phyloP scores from a whole-genome alignment of 192 early-diverging fungal genomes.

The Backusella liffmaniae region DNA sequence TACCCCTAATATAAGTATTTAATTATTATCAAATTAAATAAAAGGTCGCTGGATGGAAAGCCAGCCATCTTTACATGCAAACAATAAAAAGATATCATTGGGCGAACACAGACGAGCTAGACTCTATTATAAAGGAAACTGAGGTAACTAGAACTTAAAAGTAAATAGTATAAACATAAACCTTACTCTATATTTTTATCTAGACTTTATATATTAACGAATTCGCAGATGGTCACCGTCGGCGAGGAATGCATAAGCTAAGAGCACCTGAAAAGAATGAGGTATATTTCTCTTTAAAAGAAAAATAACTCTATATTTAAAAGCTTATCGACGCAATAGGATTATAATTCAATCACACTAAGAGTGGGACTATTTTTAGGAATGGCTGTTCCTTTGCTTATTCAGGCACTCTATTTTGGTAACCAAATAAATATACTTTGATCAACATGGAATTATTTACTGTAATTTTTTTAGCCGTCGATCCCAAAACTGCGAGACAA shows the following conservation, averaged over 20 bases:
- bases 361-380: conserved; percentile 65
- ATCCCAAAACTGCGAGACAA: conserved; percentile 8
- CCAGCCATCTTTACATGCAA: conserved; percentile 43
- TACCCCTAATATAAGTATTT: not conserved
- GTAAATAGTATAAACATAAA: not conserved
- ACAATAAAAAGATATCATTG: conserved; percentile 60
- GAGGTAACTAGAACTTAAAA: conserved; percentile 40
- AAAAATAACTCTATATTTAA: not conserved
- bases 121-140: conserved; percentile 57
- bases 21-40: conserved; percentile 12
- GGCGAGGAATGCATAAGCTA: conserved; percentile 67
- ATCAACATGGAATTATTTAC: not conserved
- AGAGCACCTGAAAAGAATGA: conserved; percentile 48
- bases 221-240: conserved; percentile 65
- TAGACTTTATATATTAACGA: conserved; percentile 58
- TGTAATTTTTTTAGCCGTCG: not conserved
- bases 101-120: conserved; percentile 49
- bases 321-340: not conserved
- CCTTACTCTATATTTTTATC: not conserved
- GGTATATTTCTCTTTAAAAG: conserved; percentile 10
- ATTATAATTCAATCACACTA: conserved; percentile 32
- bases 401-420: not conserved
- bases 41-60: conserved; percentile 48
- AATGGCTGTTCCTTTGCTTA: conserved; percentile 49
- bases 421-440: not conserved